These are phyloP conservation scores for Curvularia hawaiiensis DNA, from an alignment of 2,329 filamentous ascomycete species.

Conservation along the genomic window DNA sequence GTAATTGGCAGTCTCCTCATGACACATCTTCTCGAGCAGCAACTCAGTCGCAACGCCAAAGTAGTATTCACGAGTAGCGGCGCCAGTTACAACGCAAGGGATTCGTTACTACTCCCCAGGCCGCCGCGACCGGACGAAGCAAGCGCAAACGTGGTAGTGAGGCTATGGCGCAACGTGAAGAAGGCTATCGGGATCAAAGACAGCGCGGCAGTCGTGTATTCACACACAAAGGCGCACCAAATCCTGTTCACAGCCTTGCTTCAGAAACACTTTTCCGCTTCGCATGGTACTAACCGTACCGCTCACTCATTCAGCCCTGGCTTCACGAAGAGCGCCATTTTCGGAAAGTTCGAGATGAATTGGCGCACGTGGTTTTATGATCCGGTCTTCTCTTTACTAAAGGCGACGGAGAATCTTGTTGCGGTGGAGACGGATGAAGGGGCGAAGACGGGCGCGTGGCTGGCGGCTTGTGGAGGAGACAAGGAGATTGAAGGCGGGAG, in stretches of 20 bases:
- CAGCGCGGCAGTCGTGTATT: constrained; percentile 8
- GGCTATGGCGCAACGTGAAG: neutral
- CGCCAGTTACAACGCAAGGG: constrained; percentile 4
- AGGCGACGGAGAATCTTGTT: constrained; percentile 12
- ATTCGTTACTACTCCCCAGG: neutral
- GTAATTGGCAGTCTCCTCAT: constrained; percentile 23
- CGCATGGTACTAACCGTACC: neutral
- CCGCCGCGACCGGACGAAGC: neutral
- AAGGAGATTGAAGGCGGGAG: constrained; percentile 9
- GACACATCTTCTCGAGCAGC: constrained; percentile 18
- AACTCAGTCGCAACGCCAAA: constrained; percentile 9
- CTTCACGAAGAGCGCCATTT: constrained; percentile 20
- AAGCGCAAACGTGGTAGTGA: neutral
- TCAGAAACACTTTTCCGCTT: constrained; percentile 13
- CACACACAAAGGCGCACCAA: constrained; percentile 20
- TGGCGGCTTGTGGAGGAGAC: constrained; percentile 14
- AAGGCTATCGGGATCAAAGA: neutral
- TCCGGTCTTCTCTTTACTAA: constrained; percentile 18
- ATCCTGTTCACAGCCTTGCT: constrained; percentile 18
- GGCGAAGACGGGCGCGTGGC: constrained; percentile 21
- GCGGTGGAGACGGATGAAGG: constrained; percentile 19
- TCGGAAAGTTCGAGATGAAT: constrained; percentile 12
- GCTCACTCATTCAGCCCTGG: constrained; percentile 18
- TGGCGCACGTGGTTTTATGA: constrained; percentile 20
- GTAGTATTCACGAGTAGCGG: constrained; percentile 24